A percentile compares a stretch with the other conserved stretches of the same genome.
phyloP scores from a whole-genome alignment of 495 filamentous ascomycete species.

The Penicillium egyptiacum region DNA sequence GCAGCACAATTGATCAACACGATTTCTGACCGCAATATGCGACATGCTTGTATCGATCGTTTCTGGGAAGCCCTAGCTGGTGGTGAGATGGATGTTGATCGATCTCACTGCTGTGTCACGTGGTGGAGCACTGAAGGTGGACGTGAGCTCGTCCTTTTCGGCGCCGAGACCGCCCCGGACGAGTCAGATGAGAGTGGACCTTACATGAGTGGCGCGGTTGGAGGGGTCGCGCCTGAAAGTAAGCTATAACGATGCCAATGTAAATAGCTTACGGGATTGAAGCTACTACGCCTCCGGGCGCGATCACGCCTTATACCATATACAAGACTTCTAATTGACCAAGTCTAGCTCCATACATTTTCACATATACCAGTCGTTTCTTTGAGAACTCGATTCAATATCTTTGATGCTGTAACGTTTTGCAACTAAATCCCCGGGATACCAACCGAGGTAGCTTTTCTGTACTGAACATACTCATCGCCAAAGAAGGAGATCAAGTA shows the following conservation, averaged over 20 bases:
- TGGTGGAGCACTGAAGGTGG: constrained; percentile 84
- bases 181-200: constrained; percentile 29
- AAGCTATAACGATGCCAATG: constrained; percentile 33
- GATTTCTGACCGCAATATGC: constrained; percentile 61
- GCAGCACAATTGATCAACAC: constrained; percentile 65
- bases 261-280: background rate
- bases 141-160: constrained; percentile 63
- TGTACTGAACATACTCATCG: constrained; percentile 74
- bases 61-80: constrained; percentile 83
- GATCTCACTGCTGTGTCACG: constrained; percentile 72
- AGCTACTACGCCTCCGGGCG: constrained; percentile 8
- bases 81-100: constrained; percentile 91
- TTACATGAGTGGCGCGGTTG: constrained; percentile 63
- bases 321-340: constrained; percentile 13
- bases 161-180: constrained; percentile 33
- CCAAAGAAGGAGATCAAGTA: constrained; percentile 80
- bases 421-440: constrained; percentile 65
- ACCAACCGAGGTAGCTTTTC: constrained; percentile 61
- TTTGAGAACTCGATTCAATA: background rate
- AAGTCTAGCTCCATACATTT: background rate
- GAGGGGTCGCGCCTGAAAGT: constrained; percentile 41
- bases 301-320: constrained; percentile 19
- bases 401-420: background rate
- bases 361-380: background rate
- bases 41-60: constrained; percentile 64